Conservation (phyloP, 1,284 basidiomycete species). For the Mrakiaceae sp. region DNA sequence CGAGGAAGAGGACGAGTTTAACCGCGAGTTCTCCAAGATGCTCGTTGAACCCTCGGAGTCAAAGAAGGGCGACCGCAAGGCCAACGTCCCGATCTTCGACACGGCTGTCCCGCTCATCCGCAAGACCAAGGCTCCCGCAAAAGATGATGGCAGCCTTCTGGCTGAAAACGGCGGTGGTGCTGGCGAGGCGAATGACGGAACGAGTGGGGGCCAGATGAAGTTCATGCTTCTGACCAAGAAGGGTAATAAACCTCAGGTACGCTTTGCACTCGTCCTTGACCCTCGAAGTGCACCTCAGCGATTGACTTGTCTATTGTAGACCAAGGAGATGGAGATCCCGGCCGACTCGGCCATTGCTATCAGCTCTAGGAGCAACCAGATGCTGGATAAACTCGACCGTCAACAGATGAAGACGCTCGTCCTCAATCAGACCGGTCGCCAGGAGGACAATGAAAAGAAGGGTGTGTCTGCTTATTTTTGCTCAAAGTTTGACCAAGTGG, state of each 20-base stretch:
- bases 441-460: constrained; percentile 31
- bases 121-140: constrained; percentile 39
- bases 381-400: constrained; percentile 86
- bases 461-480: constrained; percentile 21
- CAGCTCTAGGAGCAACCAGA: constrained; percentile 76
- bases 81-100: constrained; percentile 71
- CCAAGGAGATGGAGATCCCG: constrained; percentile 74
- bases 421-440: constrained; percentile 38
- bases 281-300: too few species aligned
- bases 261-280: not conserved
- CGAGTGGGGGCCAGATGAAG: constrained; percentile 50
- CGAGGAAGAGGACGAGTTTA: constrained; percentile 68
- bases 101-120: constrained; percentile 55
- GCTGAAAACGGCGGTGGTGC: constrained; percentile 43
- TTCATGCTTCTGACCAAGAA: constrained; percentile 90
- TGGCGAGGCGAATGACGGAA: constrained; percentile 28
- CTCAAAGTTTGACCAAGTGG: not conserved
- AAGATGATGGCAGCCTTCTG: constrained; percentile 20
- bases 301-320: constrained; percentile 38
- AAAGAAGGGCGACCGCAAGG: constrained; percentile 72
- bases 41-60: constrained; percentile 71
- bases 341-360: constrained; percentile 73
- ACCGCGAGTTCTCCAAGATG: constrained; percentile 89
- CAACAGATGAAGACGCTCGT: constrained; percentile 87
- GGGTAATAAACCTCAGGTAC: constrained; percentile 81